Percentiles rank a stretch among this genome's conserved stretches.
These are phyloP conservation scores for Sporothrix protearum DNA, from an alignment of 2,329 filamentous ascomycete genomes.

Conservation along the genomic window DNA sequence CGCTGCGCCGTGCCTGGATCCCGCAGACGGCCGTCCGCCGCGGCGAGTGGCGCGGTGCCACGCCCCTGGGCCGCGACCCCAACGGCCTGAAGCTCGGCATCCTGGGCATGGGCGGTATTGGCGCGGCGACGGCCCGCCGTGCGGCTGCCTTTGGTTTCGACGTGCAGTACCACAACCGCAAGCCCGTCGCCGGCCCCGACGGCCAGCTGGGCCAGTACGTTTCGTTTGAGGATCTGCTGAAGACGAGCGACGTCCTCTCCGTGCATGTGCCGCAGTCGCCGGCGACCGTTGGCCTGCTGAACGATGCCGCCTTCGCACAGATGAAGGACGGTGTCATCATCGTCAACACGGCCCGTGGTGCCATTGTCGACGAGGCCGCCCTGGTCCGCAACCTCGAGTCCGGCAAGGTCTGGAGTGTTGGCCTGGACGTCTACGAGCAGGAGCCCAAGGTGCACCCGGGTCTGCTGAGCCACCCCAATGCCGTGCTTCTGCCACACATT, in stretches of 20 bases:
- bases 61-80: constrained; percentile 58
- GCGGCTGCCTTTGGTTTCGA: constrained; percentile 52
- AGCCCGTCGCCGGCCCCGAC: constrained; percentile 50
- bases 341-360: constrained; percentile 56
- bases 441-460: constrained; percentile 61
- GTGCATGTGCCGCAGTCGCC: constrained; percentile 45
- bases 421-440: constrained; percentile 55
- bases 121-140: constrained; percentile 31
- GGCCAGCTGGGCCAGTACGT: constrained; percentile 3
- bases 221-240: constrained; percentile 42
- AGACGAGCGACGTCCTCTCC: constrained; percentile 46
- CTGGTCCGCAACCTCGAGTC: constrained; percentile 51
- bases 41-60: constrained; percentile 42
- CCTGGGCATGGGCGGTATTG: constrained; percentile 59
- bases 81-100: constrained; percentile 59
- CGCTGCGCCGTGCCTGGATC: constrained; percentile 61
- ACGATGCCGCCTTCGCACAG: constrained; percentile 45
- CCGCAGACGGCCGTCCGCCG: neutral
- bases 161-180: constrained; percentile 57
- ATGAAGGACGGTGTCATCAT: constrained; percentile 57
- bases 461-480: constrained; percentile 55
- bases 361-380: constrained; percentile 54
- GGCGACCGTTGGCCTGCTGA: constrained; percentile 48
- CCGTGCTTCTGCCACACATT: constrained; percentile 63
- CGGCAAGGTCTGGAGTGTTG: constrained; percentile 52